Evolutionary conservation across 345 rosid genomes (phyloP), one percentile per base, ranked within the genome.

Genomic region (Xanthoceras sorbifolium): DNA sequence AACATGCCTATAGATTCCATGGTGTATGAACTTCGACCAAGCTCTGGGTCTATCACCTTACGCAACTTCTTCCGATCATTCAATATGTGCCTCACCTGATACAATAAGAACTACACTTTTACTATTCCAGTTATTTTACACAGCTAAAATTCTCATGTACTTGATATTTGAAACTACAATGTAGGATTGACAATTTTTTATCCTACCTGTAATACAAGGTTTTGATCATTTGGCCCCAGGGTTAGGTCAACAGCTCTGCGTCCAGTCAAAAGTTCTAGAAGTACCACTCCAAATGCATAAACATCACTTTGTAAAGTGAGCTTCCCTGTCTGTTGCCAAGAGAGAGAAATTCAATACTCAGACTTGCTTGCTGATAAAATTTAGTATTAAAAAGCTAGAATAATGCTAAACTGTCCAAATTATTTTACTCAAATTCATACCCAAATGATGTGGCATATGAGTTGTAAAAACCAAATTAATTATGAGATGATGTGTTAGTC

Each of bases 201-300:
- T 63, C 71, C 20, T 82, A 90, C 99, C 95, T 93, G 99, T 83
- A 95, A 80, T 62, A 95, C 99, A 60, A 95, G 96, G 80, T 95
- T 95, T 81, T 93, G 99, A 79, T 95, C 97, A 63, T 82, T 87
- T 72, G 90, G 89, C 26, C 92, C 99, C 80, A 91, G 97, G 83
- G 83, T 92, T 77, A 95, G 76, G 87, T 95, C 97, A 44, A 95
- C 88, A 3, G 99, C 99, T 85, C 98, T 87, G 50, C 99, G 96
- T 69, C 98, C 99, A 1, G 99, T 95, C 78, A 93, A 86, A 79
- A 93, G 94, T 85, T 95, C 99, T 42, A 95, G 84, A 69, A 95
- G 97, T 76, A 95, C 98, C 79, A 95, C 98, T 18, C 99, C 98
- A 73, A 93, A 95, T 83, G 99, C 99, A 77, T 95, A 95, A 59